Percentiles rank a stretch among this genome's conserved stretches.
Conservation (phyloP, 164 flowering plant genomes). For the Cinnamomum micranthum region DNA sequence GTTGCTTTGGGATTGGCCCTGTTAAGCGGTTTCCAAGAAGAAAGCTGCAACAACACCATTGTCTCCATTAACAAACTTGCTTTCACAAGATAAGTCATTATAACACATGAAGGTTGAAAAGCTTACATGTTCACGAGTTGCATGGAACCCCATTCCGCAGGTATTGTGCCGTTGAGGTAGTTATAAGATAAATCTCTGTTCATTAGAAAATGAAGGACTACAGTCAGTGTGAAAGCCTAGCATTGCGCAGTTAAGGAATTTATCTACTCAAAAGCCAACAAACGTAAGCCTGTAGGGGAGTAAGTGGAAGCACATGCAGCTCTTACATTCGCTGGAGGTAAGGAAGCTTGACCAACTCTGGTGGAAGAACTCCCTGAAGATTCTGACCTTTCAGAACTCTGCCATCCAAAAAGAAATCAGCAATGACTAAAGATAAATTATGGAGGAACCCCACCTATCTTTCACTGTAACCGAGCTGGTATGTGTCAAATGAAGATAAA, state of each 20-base stretch:
- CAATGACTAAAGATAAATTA: too few species aligned
- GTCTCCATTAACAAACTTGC: neutral
- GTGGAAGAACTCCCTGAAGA: conserved; percentile 72
- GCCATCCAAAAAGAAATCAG: neutral
- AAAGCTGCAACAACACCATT: conserved; percentile 38
- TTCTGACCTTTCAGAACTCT: conserved; percentile 19
- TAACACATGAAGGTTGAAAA: neutral
- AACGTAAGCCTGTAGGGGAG: neutral
- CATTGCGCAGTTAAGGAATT: neutral
- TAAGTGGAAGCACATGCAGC: neutral
- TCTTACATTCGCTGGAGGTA: conserved; percentile 26
- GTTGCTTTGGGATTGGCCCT: conserved; percentile 19
- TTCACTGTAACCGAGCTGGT: too few species aligned
- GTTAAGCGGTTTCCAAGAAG: conserved; percentile 31
- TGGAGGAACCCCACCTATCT: too few species aligned
- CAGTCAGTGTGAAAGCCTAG: neutral
- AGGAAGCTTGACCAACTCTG: conserved; percentile 53
- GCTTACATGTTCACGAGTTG: neutral
- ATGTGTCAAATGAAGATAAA: too few species aligned
- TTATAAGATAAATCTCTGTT: conserved; percentile 64
- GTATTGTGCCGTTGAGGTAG: conserved; percentile 69
- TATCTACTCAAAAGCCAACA: neutral
- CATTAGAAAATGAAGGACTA: neutral
- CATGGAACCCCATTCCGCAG: conserved; percentile 53
- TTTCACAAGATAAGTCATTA: neutral